A percentile compares a stretch with the other conserved stretches of the same genome.
phyloP scores from a whole-genome alignment of 371 early-diverging fungal genomes.

The Mortierella sp. region DNA sequence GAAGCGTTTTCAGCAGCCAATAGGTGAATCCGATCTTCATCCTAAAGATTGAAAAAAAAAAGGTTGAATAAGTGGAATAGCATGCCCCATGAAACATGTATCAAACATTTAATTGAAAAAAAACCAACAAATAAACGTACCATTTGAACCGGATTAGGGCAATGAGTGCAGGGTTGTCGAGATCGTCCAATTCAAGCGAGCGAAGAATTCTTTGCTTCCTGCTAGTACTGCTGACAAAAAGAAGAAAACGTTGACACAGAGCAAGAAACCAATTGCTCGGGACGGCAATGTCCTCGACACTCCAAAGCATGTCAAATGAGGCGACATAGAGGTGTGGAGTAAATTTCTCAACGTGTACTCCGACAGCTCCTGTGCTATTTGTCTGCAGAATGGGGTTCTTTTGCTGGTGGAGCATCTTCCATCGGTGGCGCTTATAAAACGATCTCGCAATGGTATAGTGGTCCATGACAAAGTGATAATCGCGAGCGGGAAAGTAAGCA shows the following conservation, averaged over 20 bases:
- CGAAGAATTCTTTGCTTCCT: neutral
- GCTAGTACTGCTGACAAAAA: neutral
- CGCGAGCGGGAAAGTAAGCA: neutral
- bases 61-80: too few relatives aligned
- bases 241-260: neutral
- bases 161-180: neutral
- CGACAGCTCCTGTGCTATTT: neutral
- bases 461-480: neutral
- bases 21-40: neutral
- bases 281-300: neutral
- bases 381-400: neutral
- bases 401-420: neutral
- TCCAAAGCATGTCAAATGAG: conserved; percentile 2
- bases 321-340: neutral
- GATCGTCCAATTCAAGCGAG: neutral
- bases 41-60: neutral
- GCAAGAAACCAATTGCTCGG: neutral
- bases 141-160: neutral
- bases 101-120: neutral
- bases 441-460: neutral
- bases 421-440: neutral
- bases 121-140: neutral
- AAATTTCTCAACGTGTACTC: neutral
- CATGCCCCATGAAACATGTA: neutral
- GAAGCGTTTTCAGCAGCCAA: neutral